Evolutionary conservation across 805 yeast species (phyloP).

Genomic region (Saccharomycopsis capsularis): DNA sequence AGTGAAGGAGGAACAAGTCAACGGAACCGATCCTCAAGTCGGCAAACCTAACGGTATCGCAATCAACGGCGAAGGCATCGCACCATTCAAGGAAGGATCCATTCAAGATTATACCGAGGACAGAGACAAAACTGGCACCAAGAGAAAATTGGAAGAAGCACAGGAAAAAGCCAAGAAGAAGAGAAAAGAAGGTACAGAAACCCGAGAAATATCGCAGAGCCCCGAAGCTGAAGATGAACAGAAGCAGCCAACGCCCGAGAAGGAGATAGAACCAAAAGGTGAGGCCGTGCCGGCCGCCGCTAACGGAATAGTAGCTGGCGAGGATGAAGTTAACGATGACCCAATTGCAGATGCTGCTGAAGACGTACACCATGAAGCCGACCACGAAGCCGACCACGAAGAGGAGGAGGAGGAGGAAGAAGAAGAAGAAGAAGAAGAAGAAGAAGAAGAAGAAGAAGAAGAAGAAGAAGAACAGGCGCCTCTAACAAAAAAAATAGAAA

Average conservation of each 20-base stretch:
- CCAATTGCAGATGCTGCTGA: background rate
- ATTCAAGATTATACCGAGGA: slow-evolving; percentile 2
- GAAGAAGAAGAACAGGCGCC: slow-evolving; percentile 26
- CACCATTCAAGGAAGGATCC: background rate
- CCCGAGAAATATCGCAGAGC: background rate
- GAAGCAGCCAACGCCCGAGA: background rate
- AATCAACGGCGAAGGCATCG: too few species aligned
- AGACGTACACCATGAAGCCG: background rate
- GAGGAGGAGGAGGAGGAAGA: slow-evolving; percentile 24
- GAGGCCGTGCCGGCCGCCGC: background rate
- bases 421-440: slow-evolving; percentile 26
- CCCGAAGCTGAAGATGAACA: background rate
- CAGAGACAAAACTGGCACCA: slow-evolving; percentile 2
- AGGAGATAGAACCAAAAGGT: background rate
- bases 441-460: slow-evolving; percentile 25
- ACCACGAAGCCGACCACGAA: slow-evolving; percentile 1
- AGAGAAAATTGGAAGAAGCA: too few species aligned
- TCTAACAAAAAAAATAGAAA: too few species aligned
- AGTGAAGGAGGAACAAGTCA: slow-evolving; percentile 4
- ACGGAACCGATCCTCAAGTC: background rate
- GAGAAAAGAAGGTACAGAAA: too few species aligned
- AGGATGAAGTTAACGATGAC: background rate
- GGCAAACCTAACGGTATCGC: background rate
- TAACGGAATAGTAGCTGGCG: background rate
- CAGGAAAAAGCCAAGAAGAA: slow-evolving; percentile 4